Evolutionary conservation across 768 basidiomycete species (phyloP).

Genomic region (Rossbeevera mucosa): DNA sequence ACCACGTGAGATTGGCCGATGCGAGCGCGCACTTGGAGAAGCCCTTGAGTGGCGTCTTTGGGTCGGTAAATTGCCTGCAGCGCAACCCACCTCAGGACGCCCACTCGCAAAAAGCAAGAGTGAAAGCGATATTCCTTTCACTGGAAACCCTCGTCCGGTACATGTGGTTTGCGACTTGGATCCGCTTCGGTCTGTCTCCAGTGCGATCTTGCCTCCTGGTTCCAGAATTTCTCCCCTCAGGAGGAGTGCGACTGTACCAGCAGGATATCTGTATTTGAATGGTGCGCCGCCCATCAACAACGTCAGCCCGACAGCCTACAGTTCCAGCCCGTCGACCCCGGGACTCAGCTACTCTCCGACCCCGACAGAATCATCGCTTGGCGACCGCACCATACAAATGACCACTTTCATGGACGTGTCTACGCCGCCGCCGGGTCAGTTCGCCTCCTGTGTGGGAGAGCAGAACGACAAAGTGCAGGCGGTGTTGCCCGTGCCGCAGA

Average conservation of each 20-base stretch:
- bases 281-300: constrained; percentile 5
- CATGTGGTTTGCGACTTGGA: constrained; percentile 3
- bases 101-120: constrained; percentile 48
- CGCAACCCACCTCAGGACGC: constrained; percentile 33
- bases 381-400: constrained; percentile 56
- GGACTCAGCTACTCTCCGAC: constrained; percentile 56
- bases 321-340: constrained; percentile 49
- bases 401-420: constrained; percentile 45
- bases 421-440: constrained; percentile 34
- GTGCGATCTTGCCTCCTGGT: constrained; percentile 12
- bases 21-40: constrained; percentile 83
- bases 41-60: constrained; percentile 89
- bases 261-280: constrained; percentile 26
- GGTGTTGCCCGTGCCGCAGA: constrained; percentile 15
- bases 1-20: constrained; percentile 79
- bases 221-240: constrained; percentile 29
- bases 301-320: constrained; percentile 25
- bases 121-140: constrained; percentile 36
- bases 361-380: constrained; percentile 53
- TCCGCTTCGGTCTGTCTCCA: background rate
- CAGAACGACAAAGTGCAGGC: constrained; percentile 34
- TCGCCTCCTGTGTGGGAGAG: constrained; percentile 32
- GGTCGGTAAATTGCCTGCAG: constrained; percentile 67
- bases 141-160: background rate
- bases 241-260: constrained; percentile 41